Evolutionary conservation across 2,329 filamentous ascomycete genomes (phyloP).

Genomic region (Cephalotrichum gorgonifer): DNA sequence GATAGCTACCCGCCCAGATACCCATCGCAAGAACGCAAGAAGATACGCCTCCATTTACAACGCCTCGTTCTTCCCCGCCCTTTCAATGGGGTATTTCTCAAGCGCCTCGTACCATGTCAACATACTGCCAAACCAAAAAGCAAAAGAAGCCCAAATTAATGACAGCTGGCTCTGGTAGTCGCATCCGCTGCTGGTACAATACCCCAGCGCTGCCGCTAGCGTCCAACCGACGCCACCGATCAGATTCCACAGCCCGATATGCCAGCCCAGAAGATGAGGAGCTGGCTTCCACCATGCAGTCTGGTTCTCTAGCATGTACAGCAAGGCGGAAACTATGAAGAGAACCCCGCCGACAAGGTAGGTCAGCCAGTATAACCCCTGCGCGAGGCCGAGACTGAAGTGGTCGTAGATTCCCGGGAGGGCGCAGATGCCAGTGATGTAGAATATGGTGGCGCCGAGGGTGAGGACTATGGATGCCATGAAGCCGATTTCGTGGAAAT

Average conservation of each 20-base stretch:
- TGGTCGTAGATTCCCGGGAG: conserved; percentile 43
- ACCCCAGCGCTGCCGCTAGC: conserved; percentile 46
- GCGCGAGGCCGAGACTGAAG: conserved; percentile 31
- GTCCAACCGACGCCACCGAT: conserved; percentile 54
- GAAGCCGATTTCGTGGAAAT: conserved; percentile 52
- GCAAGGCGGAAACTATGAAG: conserved; percentile 45
- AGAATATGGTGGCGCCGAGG: conserved; percentile 51
- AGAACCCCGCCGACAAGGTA: conserved; percentile 52
- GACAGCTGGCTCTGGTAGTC: conserved; percentile 30
- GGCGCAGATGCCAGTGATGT: conserved; percentile 50
- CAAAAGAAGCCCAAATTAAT: conserved; percentile 15
- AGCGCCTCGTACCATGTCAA: conserved; percentile 14
- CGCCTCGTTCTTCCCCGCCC: neutral
- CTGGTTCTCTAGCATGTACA: conserved; percentile 61
- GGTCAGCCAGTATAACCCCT: conserved; percentile 48
- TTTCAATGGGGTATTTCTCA: conserved; percentile 13
- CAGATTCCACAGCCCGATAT: conserved; percentile 56
- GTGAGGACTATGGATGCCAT: conserved; percentile 47
- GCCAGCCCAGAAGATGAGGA: conserved; percentile 49
- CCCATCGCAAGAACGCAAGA: no score
- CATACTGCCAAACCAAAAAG: conserved; percentile 12
- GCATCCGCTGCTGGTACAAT: conserved; percentile 24
- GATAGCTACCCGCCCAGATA: no score
- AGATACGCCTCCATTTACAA: neutral
- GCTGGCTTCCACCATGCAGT: conserved; percentile 51